Base-by-base conservation (phyloP, 441 rosid genomes). In the Pelargonium citronellum region DNA sequence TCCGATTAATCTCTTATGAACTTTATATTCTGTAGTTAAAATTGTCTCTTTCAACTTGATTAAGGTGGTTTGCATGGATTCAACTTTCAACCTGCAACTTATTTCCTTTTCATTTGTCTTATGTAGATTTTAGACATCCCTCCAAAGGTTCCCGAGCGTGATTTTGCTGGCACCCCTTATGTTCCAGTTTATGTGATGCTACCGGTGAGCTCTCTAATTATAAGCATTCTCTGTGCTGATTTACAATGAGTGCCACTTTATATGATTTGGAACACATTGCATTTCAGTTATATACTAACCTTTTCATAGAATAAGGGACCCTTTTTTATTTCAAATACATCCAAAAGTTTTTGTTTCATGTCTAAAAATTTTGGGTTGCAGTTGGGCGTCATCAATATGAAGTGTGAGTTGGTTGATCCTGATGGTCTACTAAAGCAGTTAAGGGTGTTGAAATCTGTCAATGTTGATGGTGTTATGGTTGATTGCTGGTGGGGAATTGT, bases 401-500 rank as follows among this genome's bases (percentile, higher is more conserved):
- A 95, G 84, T 84, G 97, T 75, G 97, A 95, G 75, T 78, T 95
- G 68, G 92, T 79, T 68, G 98, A 95, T 81, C 91, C 97, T 67
- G 98, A 92, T 73, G 84, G 93, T 75, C 69, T 95, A 77, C 81
- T 87, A 73, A 89, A 89, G 86, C 96, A 91, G 81, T 85, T 95
- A 64, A 85, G 91, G 80, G 80, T 80, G 63, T 83, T 95, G 83
- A 92, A 92, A 78, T 86, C 98, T 73, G 79, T 86, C 71, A 84
- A 84, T 70, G 82, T 89, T 53, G 97, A 95, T 79, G 98, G 98
- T 46, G 85, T 92, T 66, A 86, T 83, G 85, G 92, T 89, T 71
- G 91, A 95, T 80, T 95, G 99, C 82, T 95, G 99, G 99, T 95
- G 99, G 99, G 98, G 99, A 73, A 89, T 95, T 79, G 99, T 90